Conservation (phyloP, 2,329 filamentous ascomycete genomes). For the Ophiognomonia clavigignenti-juglandacearum region DNA sequence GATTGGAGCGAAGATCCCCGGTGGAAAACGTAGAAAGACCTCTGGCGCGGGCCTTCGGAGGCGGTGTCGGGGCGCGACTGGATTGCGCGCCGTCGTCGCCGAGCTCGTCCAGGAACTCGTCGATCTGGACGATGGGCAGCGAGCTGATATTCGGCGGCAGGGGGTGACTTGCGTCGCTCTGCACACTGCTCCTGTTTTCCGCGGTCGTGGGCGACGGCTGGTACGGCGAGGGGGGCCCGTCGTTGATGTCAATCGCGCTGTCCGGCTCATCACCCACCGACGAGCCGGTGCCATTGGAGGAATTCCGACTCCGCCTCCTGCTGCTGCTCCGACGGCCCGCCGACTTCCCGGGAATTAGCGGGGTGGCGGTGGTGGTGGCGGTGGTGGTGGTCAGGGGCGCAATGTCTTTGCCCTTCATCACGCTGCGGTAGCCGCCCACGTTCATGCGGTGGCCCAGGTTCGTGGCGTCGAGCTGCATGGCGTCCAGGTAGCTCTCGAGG, state of each 20-base stretch:
- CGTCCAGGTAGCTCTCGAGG: conserved; percentile 64
- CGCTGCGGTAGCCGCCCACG: conserved; percentile 1
- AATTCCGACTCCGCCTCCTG: conserved; percentile 3
- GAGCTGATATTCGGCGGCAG: conserved; percentile 18
- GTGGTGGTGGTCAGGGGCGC: conserved; percentile 11
- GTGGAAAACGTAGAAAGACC: conserved; percentile 1
- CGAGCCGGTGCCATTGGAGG: conserved; percentile 9
- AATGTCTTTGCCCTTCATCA: conserved; percentile 3
- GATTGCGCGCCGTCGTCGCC: conserved; percentile 14
- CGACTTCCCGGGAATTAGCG: not conserved
- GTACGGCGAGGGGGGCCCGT: conserved; percentile 21
- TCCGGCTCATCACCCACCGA: conserved; percentile 32
- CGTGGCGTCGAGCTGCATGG: conserved; percentile 59
- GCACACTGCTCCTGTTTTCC: not conserved
- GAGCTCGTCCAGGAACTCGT: conserved; percentile 25
- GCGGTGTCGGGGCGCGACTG: conserved; percentile 23
- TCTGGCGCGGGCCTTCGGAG: conserved; percentile 21
- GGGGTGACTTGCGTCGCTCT: conserved; percentile 3
- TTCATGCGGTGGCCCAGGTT: conserved; percentile 2
- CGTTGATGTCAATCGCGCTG: conserved; percentile 34
- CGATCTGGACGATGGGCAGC: conserved; percentile 25
- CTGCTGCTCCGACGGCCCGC: conserved; percentile 3
- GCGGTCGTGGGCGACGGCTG: conserved; percentile 17
- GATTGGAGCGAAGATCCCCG: not conserved
- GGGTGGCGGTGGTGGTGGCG: conserved; percentile 1